phyloP scores from a whole-genome alignment of 1,139 yeast species.

The Debaryomycetaceae sp. region DNA sequence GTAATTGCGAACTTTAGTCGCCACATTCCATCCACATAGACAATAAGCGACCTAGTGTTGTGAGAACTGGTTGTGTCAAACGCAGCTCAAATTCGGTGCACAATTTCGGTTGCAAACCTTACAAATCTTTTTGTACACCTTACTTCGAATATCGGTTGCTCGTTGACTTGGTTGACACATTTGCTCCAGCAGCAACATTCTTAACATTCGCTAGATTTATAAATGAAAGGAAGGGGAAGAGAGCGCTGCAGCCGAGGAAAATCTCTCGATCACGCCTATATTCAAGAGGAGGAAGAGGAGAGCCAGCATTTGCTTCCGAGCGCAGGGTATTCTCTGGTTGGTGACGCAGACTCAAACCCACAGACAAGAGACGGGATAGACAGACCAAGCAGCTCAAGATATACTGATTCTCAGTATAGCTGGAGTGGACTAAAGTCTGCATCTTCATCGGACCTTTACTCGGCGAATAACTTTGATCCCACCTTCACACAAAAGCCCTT shows the following conservation, averaged over 20 bases:
- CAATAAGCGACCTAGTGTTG: too few species aligned
- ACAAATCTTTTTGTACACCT: too few species aligned
- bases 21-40: too few species aligned
- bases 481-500: constrained; percentile 16
- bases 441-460: constrained; percentile 1
- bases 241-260: background rate
- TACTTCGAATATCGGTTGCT: too few species aligned
- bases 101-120: too few species aligned
- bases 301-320: background rate
- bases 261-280: too few species aligned
- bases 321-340: background rate
- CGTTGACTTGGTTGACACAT: too few species aligned
- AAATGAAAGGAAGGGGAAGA: background rate
- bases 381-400: background rate
- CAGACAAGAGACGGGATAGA: background rate
- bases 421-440: constrained; percentile 1
- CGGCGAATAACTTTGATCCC: background rate
- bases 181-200: too few species aligned
- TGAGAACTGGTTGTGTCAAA: too few species aligned
- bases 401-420: background rate
- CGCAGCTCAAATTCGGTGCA: too few species aligned
- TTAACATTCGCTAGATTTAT: background rate
- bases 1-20: too few species aligned
- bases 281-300: background rate
- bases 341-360: background rate